A percentile compares a stretch with the other conserved stretches of the same genome.
phyloP scores from a whole-genome alignment of 2,329 filamentous ascomycete genomes.

The Phyllosticta citrichinensis region DNA sequence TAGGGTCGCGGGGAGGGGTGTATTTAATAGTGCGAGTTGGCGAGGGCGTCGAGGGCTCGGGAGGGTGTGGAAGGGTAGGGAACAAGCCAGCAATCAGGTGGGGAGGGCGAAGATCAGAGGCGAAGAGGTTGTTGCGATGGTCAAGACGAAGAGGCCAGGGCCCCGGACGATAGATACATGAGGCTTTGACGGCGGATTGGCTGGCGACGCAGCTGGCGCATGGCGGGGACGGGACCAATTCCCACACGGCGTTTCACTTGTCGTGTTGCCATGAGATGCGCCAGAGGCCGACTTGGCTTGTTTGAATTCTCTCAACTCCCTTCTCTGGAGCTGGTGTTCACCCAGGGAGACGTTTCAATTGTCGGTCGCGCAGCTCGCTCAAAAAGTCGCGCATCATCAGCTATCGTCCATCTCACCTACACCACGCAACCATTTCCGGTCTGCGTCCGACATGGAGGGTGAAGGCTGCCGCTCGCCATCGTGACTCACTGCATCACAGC shows the following conservation, averaged over 20 bases:
- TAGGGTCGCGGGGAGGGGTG: background rate
- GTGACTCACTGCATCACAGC: background rate
- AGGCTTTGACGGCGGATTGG: conserved; percentile 2
- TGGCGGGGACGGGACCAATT: background rate
- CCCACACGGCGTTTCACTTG: background rate
- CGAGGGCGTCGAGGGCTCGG: background rate
- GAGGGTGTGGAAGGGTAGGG: background rate
- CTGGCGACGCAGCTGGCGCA: background rate
- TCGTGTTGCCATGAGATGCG: background rate
- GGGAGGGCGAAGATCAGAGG: background rate
- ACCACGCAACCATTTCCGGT: background rate
- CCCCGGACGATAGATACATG: background rate
- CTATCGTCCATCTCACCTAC: background rate
- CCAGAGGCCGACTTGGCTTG: too few species aligned
- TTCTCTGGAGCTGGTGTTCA: background rate
- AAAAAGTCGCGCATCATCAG: conserved; percentile 5
- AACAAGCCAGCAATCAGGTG: background rate
- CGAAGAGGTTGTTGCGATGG: background rate
- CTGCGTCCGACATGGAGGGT: background rate
- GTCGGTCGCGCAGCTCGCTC: background rate
- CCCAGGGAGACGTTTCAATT: background rate
- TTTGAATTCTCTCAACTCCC: background rate
- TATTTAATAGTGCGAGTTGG: background rate
- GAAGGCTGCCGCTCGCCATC: background rate
- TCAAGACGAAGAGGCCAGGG: background rate